phyloP scores from a whole-genome alignment of 495 filamentous ascomycete genomes.

The Penicillium riverlandense region DNA sequence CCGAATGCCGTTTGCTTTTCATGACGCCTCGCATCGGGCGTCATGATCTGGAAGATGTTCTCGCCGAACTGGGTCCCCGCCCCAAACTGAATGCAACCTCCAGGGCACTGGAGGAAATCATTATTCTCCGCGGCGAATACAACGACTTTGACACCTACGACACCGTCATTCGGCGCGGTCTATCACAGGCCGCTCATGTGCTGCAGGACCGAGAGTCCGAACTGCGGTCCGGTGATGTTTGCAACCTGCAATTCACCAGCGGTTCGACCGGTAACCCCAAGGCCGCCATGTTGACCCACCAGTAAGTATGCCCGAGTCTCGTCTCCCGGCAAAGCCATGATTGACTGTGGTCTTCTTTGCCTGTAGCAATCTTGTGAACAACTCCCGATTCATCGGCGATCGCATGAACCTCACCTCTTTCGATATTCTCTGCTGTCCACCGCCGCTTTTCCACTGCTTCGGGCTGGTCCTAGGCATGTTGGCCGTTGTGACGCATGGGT shows the following conservation, averaged over 20 bases:
- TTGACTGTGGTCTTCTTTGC: too few relatives aligned
- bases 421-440: constrained; percentile 63
- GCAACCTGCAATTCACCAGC: constrained; percentile 65
- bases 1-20: constrained; percentile 59
- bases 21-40: constrained; percentile 55
- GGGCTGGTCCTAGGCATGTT: constrained; percentile 64
- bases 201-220: constrained; percentile 38
- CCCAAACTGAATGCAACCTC: constrained; percentile 24
- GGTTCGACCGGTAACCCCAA: constrained; percentile 66
- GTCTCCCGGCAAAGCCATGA: too few relatives aligned
- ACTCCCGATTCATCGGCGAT: constrained; percentile 61
- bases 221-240: constrained; percentile 54
- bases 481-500: constrained; percentile 58
- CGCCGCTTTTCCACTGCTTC: constrained; percentile 70
- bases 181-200: constrained; percentile 24
- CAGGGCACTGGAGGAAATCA: constrained; percentile 36
- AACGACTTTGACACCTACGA: constrained; percentile 44
- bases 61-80: constrained; percentile 39
- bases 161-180: constrained; percentile 31
- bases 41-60: constrained; percentile 45
- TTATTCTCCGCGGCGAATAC: constrained; percentile 48
- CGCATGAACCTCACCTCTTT: constrained; percentile 56
- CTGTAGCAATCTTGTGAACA: constrained; percentile 59
- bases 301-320: constrained; percentile 31
- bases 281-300: constrained; percentile 68